Percentiles rank a stretch among this genome's conserved stretches.
Conservation (phyloP, 1,284 basidiomycete species). For the Cerrena zonata region DNA sequence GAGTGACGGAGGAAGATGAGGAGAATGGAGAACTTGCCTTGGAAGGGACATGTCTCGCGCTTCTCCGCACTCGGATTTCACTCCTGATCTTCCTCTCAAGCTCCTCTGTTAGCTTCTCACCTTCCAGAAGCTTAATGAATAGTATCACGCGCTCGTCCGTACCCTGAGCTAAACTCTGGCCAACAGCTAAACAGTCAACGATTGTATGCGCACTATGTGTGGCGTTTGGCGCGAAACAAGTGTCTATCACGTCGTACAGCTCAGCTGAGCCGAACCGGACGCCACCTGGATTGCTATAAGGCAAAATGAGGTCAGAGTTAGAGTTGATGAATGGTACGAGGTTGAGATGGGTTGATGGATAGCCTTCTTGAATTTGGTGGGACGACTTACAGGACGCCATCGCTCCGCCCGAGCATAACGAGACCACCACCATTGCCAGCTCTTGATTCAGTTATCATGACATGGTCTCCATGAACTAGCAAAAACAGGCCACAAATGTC, state of each 20-base stretch:
- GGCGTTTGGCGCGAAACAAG: constrained; percentile 42
- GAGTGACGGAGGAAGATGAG: background rate
- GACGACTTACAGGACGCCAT: constrained; percentile 66
- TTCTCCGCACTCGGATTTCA: constrained; percentile 62
- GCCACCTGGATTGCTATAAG: constrained; percentile 70
- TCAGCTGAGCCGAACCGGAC: constrained; percentile 83
- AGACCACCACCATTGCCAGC: constrained; percentile 71
- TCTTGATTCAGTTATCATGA: constrained; percentile 61
- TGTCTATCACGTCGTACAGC: constrained; percentile 78
- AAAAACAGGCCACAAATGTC: constrained; percentile 4
- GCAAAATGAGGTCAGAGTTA: background rate
- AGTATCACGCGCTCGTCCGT: constrained; percentile 80
- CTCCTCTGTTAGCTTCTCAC: constrained; percentile 43
- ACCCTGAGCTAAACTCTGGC: constrained; percentile 64
- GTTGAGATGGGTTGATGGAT: background rate
- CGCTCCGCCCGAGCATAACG: constrained; percentile 78
- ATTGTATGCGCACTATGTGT: constrained; percentile 43
- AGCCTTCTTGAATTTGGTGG: background rate
- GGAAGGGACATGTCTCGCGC: constrained; percentile 70
- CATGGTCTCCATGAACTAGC: constrained; percentile 72
- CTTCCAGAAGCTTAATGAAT: constrained; percentile 68
- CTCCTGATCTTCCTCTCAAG: constrained; percentile 56
- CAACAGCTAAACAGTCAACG: constrained; percentile 71
- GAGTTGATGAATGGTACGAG: background rate
- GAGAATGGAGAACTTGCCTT: constrained; percentile 38